Base-by-base conservation (phyloP, 2,329 filamentous ascomycete species). In the Neospermospora avenae region DNA sequence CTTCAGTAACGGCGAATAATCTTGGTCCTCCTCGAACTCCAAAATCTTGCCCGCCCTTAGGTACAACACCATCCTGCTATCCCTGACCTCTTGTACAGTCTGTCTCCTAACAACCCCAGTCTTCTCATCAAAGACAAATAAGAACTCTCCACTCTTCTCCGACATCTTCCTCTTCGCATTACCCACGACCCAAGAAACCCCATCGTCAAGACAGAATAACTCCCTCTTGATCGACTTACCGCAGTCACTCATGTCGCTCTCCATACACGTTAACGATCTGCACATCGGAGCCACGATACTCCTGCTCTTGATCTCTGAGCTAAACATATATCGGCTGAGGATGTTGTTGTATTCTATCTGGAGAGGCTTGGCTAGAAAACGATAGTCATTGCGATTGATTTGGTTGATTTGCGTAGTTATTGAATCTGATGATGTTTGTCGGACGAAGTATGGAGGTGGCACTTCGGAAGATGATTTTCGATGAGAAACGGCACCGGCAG, bases 261-360 rank as follows among this genome's bases (percentile, higher is more conserved):
- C 55, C 46, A 58, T 57, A 53, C 58, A 65, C 4, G 31, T 57
- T 13, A 39, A 13, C 5, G 57, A 28, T 55, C 37, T 58, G 34
- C 61, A 64, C 28, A 48, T 28, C n/a, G 46, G 55, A 14, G 18
- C 35, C 4, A 31, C 46, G 4, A 61, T 11, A 18, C 35, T 55
- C 37, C 66, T 54, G 4, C 39, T 24, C 14, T 59, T 20, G 24
- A 68, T 34, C 37, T 68, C 66, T 0, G 46, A 51, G 11, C 31
- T 55, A 44, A 69, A 64, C 44, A 65, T 53, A 49, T 57, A 65
- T 3, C 63, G 61, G 22, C 51, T 10, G 11, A 64, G 49, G 34
- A 68, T 61, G 1, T 44, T 31, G 49, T 52, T 57, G 54, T 58
- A 58, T 59, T 60, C 48, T 10, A 68, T 58, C 20, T 48, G 18